Evolutionary conservation across 2,329 filamentous ascomycete species (phyloP), one percentile per base, ranked within the genome.

Genomic region (Zymoseptoria ardabiliae): DNA sequence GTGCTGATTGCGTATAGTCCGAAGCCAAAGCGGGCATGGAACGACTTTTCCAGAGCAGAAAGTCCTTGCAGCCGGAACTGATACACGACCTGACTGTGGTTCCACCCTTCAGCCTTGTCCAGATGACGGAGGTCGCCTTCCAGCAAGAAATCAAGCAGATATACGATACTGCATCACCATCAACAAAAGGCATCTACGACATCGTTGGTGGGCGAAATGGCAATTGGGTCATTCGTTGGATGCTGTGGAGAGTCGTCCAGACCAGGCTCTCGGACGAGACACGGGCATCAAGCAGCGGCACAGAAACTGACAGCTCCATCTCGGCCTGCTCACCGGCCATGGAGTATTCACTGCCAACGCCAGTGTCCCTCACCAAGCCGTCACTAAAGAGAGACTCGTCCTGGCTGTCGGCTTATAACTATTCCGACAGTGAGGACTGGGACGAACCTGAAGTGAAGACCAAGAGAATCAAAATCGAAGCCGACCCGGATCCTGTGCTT

Each of bases 161-260:
- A 4, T 66, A 64, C 53, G 57, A 61, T 8, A 56, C 23, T 10
- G 62, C 64, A 1, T 64, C 59, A 3, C 48, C 48, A 8, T 54
- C 59, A 54, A 66, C 64, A 13, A 58, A 50, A 49, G 62, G 64
- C 23, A 63, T 64, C 10, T 66, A 66, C 55, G 62, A 64, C 19
- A 58, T 65, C 5, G 61, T 57, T 20, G 54, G 58, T 17, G 59
- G 60, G 5, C 56, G 20, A 13, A 57, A 61, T 51, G 62, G 56
- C 6, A 64, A 66, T 21, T 66, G 64, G 64, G 64, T 64, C 20
- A 64, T 66, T 23, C 61, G 62, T 10, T 66, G 64, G 64, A 63
- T 66, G 62, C 58, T 66, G 4, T 66, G 64, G 64, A 55, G 61
- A n/a, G 60, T 64, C 49, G 53, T 66, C n/a, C 59, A 59, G 25